Base-by-base conservation (phyloP, 2,329 filamentous ascomycete genomes). In the Paecilomyces fulvus region DNA sequence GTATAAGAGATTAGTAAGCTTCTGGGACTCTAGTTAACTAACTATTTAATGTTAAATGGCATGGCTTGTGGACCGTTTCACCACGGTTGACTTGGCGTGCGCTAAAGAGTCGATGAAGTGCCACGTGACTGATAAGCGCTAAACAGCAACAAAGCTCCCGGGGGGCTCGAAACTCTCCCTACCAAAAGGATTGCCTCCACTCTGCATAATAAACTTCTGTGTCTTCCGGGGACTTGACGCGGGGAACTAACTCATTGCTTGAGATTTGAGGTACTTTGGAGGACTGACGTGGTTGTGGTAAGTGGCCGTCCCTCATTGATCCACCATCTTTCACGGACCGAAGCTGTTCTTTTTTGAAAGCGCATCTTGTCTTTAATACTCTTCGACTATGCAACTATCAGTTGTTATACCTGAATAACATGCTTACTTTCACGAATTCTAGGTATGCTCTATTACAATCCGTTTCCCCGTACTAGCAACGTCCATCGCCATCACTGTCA, bases 41-140 rank as follows among this genome's bases (percentile, higher is more conserved):
- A 4, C 9, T 21, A 21, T 21, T 12, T 31, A 5, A 31, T 11
- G 30, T 12, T 31, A 9, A 31, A 31, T 11, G 30, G 30, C 8
- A 31, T 31, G 10, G 37, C 37, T 20, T 43, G 21, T 10, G 48
- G 48, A 12, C 21, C 25, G 48, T 49, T 28, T 49, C 5, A n/a
- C 48, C 21, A 28, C 9, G 37, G 37, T 49, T 49, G 48, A 23
- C 21, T 28, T 49, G 48, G 48, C 48, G 20, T 11, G 48, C 48
- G 48, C 48, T 49, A 49, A 28, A 12, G 20, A 8, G 48, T 20
- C 12, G 9, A 17, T 17, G 21, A 20, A 20, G 10, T 12, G 8
- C 48, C 48, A 49, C 48, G 48, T 49, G 48, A 49, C 25, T 49
- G 48, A 49, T 49, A 49, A 49, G 48, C 48, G 48, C 48, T 28